A percentile compares a stretch with the other conserved stretches of the same genome.
Evolutionary conservation across 2,329 filamentous ascomycete genomes (phyloP).

Genomic region (Cephalotrichum gorgonifer): DNA sequence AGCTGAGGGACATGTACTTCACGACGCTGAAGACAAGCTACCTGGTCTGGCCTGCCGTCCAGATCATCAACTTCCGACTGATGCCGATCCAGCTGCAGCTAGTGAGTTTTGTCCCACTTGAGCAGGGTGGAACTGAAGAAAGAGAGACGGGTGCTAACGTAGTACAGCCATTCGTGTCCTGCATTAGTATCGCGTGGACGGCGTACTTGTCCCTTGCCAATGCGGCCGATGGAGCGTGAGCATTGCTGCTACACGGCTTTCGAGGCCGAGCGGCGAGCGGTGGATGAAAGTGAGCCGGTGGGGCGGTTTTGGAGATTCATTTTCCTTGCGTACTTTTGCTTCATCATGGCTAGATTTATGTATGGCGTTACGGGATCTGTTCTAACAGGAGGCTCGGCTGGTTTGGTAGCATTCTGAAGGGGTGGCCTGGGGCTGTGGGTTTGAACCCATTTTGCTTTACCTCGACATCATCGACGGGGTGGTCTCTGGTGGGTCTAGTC

Average conservation of each 20-base stretch:
- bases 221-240: conserved; percentile 58
- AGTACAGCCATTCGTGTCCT: conserved; percentile 85
- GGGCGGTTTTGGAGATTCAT: too few relatives aligned
- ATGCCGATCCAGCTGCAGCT: conserved; percentile 96
- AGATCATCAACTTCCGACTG: conserved; percentile 91
- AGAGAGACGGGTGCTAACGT: background rate
- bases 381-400: too few relatives aligned
- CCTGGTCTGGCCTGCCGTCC: conserved; percentile 87
- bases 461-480: too few relatives aligned
- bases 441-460: too few relatives aligned
- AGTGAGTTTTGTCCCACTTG: conserved; percentile 45
- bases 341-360: too few relatives aligned
- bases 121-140: background rate
- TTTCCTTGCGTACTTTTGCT: background rate
- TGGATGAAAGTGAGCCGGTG: too few relatives aligned
- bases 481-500: too few relatives aligned
- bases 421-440: too few relatives aligned
- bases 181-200: conserved; percentile 93
- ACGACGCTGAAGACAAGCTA: conserved; percentile 94
- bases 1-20: conserved; percentile 88
- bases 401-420: too few relatives aligned
- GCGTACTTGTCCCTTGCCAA: conserved; percentile 92
- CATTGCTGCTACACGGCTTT: background rate
- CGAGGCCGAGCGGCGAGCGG: background rate
- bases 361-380: too few relatives aligned